Evolutionary conservation across 2,329 filamentous ascomycete species (phyloP).

Genomic region (Mycosphaerella arachidis): DNA sequence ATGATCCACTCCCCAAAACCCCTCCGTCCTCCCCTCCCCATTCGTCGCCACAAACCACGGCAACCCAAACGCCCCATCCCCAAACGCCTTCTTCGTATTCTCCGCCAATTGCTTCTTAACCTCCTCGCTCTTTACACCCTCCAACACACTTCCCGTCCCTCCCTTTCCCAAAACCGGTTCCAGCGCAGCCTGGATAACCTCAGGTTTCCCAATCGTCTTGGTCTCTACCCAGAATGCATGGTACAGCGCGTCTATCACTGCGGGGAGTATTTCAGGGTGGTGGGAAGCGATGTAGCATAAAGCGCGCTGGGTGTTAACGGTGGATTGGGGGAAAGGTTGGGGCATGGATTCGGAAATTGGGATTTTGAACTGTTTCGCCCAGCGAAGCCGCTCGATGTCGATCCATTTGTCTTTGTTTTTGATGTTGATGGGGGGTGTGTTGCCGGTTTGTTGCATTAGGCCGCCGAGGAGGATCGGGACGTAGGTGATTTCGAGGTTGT

Average conservation of each 20-base stretch:
- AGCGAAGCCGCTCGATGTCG: conserved; percentile 49
- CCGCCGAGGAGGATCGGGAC: conserved; percentile 58
- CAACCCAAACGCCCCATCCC: conserved; percentile 56
- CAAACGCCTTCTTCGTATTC: conserved; percentile 51
- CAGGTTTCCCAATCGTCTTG: conserved; percentile 42
- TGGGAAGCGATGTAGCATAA: conserved; percentile 45
- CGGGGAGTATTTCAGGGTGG: conserved; percentile 39
- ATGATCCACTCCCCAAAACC: conserved; percentile 60
- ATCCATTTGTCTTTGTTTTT: conserved; percentile 61
- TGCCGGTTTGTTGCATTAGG: conserved; percentile 54
- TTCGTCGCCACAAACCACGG: conserved; percentile 58
- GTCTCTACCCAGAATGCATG: conserved; percentile 50
- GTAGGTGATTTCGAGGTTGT: conserved; percentile 51
- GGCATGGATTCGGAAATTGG: conserved; percentile 47
- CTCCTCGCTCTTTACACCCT: conserved; percentile 34
- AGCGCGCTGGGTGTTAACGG: conserved; percentile 49
- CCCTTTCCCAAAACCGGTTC: conserved; percentile 43
- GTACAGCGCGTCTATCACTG: conserved; percentile 46
- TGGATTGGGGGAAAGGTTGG: conserved; percentile 51
- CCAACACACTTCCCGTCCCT: conserved; percentile 38
- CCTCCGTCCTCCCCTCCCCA: conserved; percentile 48
- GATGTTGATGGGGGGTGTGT: conserved; percentile 51
- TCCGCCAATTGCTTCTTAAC: conserved; percentile 45
- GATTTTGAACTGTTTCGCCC: conserved; percentile 51
- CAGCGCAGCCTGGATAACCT: conserved; percentile 45